Evolutionary conservation across 2,329 filamentous ascomycete species (phyloP), one percentile per base, ranked within the genome.

Genomic region (Pyrenochaeta sp.): DNA sequence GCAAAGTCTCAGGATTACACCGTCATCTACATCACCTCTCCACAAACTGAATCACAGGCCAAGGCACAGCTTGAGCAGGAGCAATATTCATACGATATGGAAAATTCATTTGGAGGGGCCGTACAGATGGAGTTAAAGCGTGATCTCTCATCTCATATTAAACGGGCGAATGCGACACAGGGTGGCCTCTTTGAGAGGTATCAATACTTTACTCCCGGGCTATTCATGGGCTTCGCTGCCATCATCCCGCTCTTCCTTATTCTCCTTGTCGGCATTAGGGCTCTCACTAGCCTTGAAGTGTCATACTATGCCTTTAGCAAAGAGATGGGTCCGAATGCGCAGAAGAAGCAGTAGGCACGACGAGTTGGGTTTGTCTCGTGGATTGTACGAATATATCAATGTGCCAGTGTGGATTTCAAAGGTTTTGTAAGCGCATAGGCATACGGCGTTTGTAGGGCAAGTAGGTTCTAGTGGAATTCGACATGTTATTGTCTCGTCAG

Each of bases 251-350:
- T 97, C 43, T 77, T 96, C 56, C 79, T 85, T 23, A 93, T 98
- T 63, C 80, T 97, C 5, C 88, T 89, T 62, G 88, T 93, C 51
- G 95, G 90, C 12, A 79, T 98, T 49, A 85, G 78, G 54, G 92
- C 90, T 12, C 82, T 98, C 11, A 81, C 85, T 6, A 94, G 91
- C 63, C 82, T 99, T 15, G 84, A 97, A 75, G 91, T 98, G 27
- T 90, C 91, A 1, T 98, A 98, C 75, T 92, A 90, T 59, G 92
- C 95, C 1, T 99, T 98, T 73, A 94, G 96, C 74, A 97, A 97
- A 82, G 94, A 97, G 66, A 96, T 92, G 82, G 91, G 92, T 0
- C 91, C 92, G n/a, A 82, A 87, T 32, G 90, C 90, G 29, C 91
- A 96, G 78, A 96, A 93, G 86, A 96, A 87, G 74, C 83, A 88